Percentiles rank a stretch among this genome's conserved stretches.
Conservation (phyloP, 2,329 filamentous ascomycete species). For the Thyridium curvatum region DNA sequence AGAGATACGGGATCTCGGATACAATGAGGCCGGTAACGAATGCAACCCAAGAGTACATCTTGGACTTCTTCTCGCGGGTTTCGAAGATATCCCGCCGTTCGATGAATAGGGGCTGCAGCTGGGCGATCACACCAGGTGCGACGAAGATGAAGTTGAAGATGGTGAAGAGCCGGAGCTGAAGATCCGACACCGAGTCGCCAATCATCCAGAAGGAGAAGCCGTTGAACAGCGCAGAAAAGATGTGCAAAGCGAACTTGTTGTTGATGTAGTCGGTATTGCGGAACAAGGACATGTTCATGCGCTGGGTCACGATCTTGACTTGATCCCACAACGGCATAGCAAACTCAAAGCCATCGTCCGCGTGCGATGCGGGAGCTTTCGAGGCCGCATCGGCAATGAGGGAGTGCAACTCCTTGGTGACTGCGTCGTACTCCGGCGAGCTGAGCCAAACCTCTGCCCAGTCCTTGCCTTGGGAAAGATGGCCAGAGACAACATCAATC, state of each 20-base stretch:
- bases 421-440: constrained; percentile 25
- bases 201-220: constrained; percentile 58
- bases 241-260: constrained; percentile 54
- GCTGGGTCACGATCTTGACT: constrained; percentile 55
- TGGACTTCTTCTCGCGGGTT: constrained; percentile 52
- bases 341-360: constrained; percentile 58
- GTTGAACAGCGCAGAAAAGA: constrained; percentile 50
- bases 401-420: constrained; percentile 59
- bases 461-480: constrained; percentile 35
- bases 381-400: constrained; percentile 50
- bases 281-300: constrained; percentile 56
- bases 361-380: constrained; percentile 29
- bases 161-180: constrained; percentile 61
- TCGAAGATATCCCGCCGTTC: constrained; percentile 52
- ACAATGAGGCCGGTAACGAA: constrained; percentile 48
- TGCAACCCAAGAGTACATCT: constrained; percentile 54
- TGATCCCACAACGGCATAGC: constrained; percentile 62
- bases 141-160: constrained; percentile 68
- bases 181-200: constrained; percentile 39
- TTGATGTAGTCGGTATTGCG: constrained; percentile 62
- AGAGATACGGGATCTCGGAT: constrained; percentile 39
- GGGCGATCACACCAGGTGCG: constrained; percentile 49
- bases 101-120: constrained; percentile 54
- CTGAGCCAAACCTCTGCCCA: constrained; percentile 28
- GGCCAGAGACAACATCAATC: constrained; percentile 53